A percentile compares a stretch with the other conserved stretches of the same genome.
Conservation (phyloP, 257 asterid genomes). For the Verbena officinalis region DNA sequence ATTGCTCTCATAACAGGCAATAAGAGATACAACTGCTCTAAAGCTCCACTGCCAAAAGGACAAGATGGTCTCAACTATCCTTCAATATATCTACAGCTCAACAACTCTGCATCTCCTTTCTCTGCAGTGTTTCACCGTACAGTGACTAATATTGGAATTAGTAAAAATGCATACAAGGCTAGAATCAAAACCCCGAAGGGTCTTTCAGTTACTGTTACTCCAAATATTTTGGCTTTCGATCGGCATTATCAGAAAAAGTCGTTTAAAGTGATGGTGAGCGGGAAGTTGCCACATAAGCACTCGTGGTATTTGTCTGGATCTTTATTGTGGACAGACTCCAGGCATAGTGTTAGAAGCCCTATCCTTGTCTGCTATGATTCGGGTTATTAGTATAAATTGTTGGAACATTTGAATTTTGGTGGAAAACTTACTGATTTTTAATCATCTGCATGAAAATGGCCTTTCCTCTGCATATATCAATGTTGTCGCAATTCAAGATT, state of each 20-base stretch:
- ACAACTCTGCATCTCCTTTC: slow-evolving; percentile 25
- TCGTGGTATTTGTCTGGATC: slow-evolving; percentile 41
- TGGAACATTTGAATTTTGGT: background rate
- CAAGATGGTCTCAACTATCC: slow-evolving; percentile 76
- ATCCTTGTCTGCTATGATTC: slow-evolving; percentile 44
- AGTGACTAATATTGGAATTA: slow-evolving; percentile 59
- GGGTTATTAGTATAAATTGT: slow-evolving; percentile 2
- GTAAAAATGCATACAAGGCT: slow-evolving; percentile 48
- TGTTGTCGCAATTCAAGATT: no score
- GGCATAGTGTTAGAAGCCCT: slow-evolving; percentile 61
- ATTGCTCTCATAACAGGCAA: slow-evolving; percentile 48
- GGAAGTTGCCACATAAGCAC: slow-evolving; percentile 24
- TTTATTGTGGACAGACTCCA: slow-evolving; percentile 32
- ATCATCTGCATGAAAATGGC: slow-evolving; percentile 14
- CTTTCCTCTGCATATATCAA: no score
- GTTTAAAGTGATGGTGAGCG: slow-evolving; percentile 57
- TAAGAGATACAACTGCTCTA: slow-evolving; percentile 49
- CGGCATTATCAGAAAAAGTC: slow-evolving; percentile 42
- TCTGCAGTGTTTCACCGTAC: slow-evolving; percentile 58
- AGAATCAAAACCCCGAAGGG: slow-evolving; percentile 39
- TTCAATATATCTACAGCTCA: slow-evolving; percentile 53
- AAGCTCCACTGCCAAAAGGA: slow-evolving; percentile 39
- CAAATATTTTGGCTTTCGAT: slow-evolving; percentile 43
- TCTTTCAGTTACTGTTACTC: slow-evolving; percentile 49
- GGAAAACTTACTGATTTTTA: background rate